phyloP scores from a whole-genome alignment of 768 basidiomycete genomes.

The Paxillus involutus region DNA sequence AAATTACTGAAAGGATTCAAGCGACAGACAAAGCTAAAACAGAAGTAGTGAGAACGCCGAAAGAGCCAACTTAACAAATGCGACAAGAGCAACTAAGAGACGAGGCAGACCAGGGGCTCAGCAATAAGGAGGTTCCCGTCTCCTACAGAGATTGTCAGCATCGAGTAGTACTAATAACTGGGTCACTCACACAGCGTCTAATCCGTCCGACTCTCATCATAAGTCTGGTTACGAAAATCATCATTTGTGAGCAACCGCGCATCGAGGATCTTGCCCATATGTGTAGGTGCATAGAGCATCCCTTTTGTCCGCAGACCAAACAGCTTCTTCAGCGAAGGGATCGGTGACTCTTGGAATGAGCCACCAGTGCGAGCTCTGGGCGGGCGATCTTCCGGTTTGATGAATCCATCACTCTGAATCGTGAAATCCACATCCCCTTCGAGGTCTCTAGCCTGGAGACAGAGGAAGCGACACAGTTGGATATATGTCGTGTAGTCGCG shows the following conservation, averaged over 20 bases:
- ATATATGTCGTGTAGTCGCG: conserved; percentile 32
- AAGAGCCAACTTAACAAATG: too few species aligned
- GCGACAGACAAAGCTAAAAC: too few species aligned
- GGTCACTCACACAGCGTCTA: too few species aligned
- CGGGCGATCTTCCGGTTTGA: conserved; percentile 9
- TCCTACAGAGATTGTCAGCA: too few species aligned
- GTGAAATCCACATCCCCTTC: conserved; percentile 45
- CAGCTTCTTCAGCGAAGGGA: conserved; percentile 30
- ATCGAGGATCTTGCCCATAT: conserved; percentile 41
- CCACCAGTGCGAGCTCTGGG: neutral
- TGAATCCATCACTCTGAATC: conserved; percentile 20
- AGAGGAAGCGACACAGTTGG: conserved; percentile 36
- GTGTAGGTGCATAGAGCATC: conserved; percentile 34
- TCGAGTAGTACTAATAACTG: too few species aligned
- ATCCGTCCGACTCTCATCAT: neutral
- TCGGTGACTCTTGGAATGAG: conserved; percentile 8
- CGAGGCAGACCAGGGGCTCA: too few species aligned
- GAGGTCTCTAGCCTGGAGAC: conserved; percentile 40
- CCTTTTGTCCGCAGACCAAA: conserved; percentile 41
- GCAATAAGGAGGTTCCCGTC: too few species aligned
- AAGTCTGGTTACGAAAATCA: conserved; percentile 23
- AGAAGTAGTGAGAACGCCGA: too few species aligned
- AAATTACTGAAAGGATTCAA: too few species aligned
- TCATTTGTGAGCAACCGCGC: conserved; percentile 21
- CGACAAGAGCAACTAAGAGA: too few species aligned